phyloP scores from a whole-genome alignment of 2,329 filamentous ascomycete genomes.

The Fusarium sarcochroum region DNA sequence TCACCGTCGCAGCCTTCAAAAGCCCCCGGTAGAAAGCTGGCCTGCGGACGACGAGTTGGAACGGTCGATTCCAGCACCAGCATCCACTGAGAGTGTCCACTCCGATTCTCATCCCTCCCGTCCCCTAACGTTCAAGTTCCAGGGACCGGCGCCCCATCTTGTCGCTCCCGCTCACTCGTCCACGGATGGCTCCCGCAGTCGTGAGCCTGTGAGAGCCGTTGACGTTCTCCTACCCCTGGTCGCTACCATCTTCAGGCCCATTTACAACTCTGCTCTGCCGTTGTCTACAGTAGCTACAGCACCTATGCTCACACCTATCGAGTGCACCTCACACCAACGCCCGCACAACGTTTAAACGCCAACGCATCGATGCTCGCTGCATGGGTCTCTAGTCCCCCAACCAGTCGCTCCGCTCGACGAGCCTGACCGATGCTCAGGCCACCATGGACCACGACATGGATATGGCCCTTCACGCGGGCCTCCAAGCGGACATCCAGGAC shows the following conservation, averaged over 20 bases:
- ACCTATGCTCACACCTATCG: constrained; percentile 42
- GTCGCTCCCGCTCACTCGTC: constrained; percentile 37
- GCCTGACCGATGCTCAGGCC: constrained; percentile 62
- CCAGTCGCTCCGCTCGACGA: constrained; percentile 58
- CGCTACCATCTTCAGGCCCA: constrained; percentile 19
- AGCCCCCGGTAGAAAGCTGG: constrained; percentile 25
- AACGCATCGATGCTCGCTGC: constrained; percentile 65
- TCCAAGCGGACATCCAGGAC: constrained; percentile 47
- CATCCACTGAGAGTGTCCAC: constrained; percentile 37
- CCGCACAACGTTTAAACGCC: constrained; percentile 56
- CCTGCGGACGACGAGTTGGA: constrained; percentile 30
- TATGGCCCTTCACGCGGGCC: constrained; percentile 52
- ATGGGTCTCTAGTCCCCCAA: constrained; percentile 60
- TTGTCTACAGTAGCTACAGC: constrained; percentile 27
- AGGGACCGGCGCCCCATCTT: constrained; percentile 39
- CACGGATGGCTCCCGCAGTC: constrained; percentile 35
- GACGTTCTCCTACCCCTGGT: constrained; percentile 37
- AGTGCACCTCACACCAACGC: constrained; percentile 45
- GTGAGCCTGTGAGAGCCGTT: constrained; percentile 40
- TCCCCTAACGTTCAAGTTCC: constrained; percentile 37
- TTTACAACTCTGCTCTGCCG: constrained; percentile 27
- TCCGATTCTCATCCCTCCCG: constrained; percentile 36
- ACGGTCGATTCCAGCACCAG: constrained; percentile 27
- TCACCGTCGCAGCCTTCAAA: constrained; percentile 21
- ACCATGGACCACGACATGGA: constrained; percentile 63